Base-by-base conservation (phyloP, 208 protist species). In the Herpetomonas muscarum region DNA sequence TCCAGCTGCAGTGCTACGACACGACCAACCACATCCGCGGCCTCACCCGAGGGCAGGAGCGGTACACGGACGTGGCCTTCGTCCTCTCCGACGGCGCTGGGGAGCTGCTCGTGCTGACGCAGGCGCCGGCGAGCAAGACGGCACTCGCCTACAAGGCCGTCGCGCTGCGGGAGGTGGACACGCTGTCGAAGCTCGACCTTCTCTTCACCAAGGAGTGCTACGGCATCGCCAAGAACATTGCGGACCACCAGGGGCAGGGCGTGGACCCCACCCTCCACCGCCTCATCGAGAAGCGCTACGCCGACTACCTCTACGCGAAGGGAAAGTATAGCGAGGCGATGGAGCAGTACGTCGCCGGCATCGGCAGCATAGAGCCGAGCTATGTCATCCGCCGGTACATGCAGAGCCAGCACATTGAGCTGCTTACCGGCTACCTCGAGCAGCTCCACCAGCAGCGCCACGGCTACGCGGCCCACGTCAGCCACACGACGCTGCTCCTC, bases 381-480 rank as follows among this genome's bases (percentile, higher is more conserved):
- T 99, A 99, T 70, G 96, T 99, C 7, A 98, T 99, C 47, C 76
- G 90, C 31, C 95, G 96, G 46, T 98, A 97, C 67, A 70, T 98
- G n/a, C 89, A 97, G 31, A 82, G 81, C 1, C 93, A 98, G 50
- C 75, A 93, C 39, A 97, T 98, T 51, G 55, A 83, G 42, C 95
- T 97, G 46, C 81, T 99, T 1, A 98, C 96, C 1, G 67, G 59
- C 6, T 99, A 98, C 53, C 67, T 99, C 1, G 90, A 97, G 73
- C 87, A 79, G 42, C 67, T 95, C 41, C 87, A 94, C 74, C 49
- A 73, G 58, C 55, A 72, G 48, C 59, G 68, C 21, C 67, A 86
- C 55, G 61, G 58, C n/a, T 39, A 64, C 36, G 28, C 85, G 17
- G 94, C 93, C 37, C 97, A 89, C 31, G 66, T 87, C 15, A 88